Evolutionary conservation across 1,139 yeast species (phyloP), one percentile per base, ranked within the genome.

Genomic region (Kluyveromyces marxianus): DNA sequence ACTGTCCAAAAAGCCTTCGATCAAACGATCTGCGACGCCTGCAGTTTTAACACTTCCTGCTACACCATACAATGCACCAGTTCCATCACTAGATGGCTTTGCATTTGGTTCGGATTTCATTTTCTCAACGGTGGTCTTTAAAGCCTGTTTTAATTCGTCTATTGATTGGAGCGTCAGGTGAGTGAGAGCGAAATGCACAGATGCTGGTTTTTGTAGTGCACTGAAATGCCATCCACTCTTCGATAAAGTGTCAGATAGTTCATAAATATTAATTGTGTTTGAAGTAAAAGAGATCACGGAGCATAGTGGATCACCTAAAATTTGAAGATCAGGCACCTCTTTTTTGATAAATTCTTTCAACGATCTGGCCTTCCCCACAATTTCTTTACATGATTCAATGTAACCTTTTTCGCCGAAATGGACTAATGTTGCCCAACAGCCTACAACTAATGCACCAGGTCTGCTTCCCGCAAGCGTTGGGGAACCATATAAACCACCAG

Each of bases 381-480:
- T 90, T 21, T 77, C 79, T 47, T 65, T 67, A 53, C 96, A 83
- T 2, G 81, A 75, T 50, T 80, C 62, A 6, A 67, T 70, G 64
- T 92, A 92, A 0, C 97, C 97, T 10, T 77, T 76, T 48, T 76
- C 79, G 35, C 98, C 98, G 48, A 89, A 73, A 52, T 75, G 73
- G 44, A 90, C 68, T 71, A 92, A 69, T 0, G 97, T 89, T 0
- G 96, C 95, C 97, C 97, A 92, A 63, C 97, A 90, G 0, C 97
- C 97, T 14, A 85, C 97, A 75, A 89, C 86, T 43, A 92, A 71
- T 0, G 97, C 97, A 45, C 98, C 98, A 0, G 97, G 97, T 53
- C 97, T 78, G 7, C 96, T 87, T 0, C 98, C 98, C 0, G 97
- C 97, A 44, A 92, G 70, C 0, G 97, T 92, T 2, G 97, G 97